Percentiles rank a stretch among this genome's conserved stretches.
Conservation (phyloP, 768 basidiomycete species). For the Boletus tomentosulus region DNA sequence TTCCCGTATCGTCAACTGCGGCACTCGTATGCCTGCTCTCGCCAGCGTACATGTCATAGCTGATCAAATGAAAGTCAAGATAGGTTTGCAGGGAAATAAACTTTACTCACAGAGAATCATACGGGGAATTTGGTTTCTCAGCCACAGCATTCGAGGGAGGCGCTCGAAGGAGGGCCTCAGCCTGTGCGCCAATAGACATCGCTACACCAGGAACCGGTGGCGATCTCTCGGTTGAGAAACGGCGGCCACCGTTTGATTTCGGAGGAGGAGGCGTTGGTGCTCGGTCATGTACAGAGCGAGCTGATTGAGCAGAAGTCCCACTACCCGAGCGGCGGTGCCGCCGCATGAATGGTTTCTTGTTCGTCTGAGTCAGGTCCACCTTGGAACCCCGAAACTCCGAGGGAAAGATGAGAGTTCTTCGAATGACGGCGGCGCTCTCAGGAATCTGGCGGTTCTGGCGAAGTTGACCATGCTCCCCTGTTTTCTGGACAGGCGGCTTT, state of each 20-base stretch:
- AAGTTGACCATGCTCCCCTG: slow-evolving; percentile 23
- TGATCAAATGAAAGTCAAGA: slow-evolving; percentile 31
- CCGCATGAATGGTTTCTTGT: slow-evolving; percentile 48
- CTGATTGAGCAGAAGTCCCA: slow-evolving; percentile 53
- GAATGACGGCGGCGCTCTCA: slow-evolving; percentile 51
- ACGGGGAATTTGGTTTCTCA: slow-evolving; percentile 67
- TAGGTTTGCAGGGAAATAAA: slow-evolving; percentile 8
- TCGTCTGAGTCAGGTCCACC: slow-evolving; percentile 50
- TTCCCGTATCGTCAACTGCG: slow-evolving; percentile 33
- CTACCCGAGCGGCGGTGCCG: slow-evolving; percentile 62
- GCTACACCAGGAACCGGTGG: slow-evolving; percentile 70
- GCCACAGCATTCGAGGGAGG: slow-evolving; percentile 37
- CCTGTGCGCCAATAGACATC: slow-evolving; percentile 41
- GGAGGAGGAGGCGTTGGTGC: slow-evolving; percentile 85
- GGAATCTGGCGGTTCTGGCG: slow-evolving; percentile 31
- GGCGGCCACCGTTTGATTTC: slow-evolving; percentile 45
- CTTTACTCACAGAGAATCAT: slow-evolving; percentile 71
- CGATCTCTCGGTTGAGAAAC: slow-evolving; percentile 63
- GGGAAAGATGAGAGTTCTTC: slow-evolving; percentile 77
- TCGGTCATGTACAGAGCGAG: slow-evolving; percentile 75
- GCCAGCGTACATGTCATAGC: slow-evolving; percentile 77
- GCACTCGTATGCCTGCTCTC: slow-evolving; percentile 43
- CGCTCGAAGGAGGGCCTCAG: slow-evolving; percentile 38
- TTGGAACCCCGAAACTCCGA: slow-evolving; percentile 59
- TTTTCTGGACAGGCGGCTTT: slow-evolving; percentile 23